Evolutionary conservation across 257 asterid species (phyloP).

Genomic region (Salvia miltiorrhiza): DNA sequence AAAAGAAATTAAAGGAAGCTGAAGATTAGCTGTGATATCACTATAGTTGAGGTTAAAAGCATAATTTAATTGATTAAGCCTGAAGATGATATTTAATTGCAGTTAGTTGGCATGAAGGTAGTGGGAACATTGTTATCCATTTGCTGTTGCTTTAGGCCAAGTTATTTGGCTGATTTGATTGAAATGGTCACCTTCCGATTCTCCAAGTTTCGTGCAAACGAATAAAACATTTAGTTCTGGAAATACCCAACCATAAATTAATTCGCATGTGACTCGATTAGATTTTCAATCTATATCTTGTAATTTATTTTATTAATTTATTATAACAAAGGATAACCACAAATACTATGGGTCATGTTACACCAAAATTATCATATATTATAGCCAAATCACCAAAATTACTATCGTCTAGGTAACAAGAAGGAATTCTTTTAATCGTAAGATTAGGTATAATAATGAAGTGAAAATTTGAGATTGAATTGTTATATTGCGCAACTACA

Average conservation of each 20-base stretch:
- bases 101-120: slow-evolving; percentile 16
- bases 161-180: slow-evolving; percentile 15
- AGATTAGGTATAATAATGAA: no score
- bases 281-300: not conserved
- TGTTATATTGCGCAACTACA: no score
- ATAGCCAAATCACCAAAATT: no score
- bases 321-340: no score
- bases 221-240: not conserved
- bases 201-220: slow-evolving; percentile 7
- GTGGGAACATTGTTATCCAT: slow-evolving; percentile 20
- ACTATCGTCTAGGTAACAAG: no score
- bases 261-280: not conserved
- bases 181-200: slow-evolving; percentile 12
- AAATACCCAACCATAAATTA: not conserved
- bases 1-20: not conserved
- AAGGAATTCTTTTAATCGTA: no score
- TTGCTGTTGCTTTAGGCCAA: slow-evolving; percentile 24
- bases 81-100: slow-evolving; percentile 14
- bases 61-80: not conserved
- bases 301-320: not conserved
- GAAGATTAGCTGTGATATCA: slow-evolving; percentile 25
- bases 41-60: slow-evolving; percentile 9
- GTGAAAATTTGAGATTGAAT: no score
- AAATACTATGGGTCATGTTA: no score
- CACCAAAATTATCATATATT: no score